Percentiles rank a stretch among this genome's conserved stretches.
Conservation (phyloP, 495 filamentous ascomycete genomes). For the Niebla homalea region DNA sequence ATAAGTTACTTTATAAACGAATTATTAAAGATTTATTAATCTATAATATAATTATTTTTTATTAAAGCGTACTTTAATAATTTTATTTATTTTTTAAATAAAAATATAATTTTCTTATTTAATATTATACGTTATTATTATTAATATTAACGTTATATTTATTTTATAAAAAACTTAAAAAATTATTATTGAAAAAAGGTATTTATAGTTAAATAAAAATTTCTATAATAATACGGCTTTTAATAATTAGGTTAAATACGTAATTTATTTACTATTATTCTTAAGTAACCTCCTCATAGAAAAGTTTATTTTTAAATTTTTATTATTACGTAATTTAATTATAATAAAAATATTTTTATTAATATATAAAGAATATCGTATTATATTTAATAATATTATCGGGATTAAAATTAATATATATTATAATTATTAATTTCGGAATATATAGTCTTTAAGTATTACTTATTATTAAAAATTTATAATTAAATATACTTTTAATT, state of each 20-base stretch:
- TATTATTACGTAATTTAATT: background rate
- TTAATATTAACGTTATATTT: too few species aligned
- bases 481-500: background rate
- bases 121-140: too few species aligned
- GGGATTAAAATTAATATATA: background rate
- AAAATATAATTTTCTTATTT: background rate
- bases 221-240: background rate
- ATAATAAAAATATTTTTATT: background rate
- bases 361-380: background rate
- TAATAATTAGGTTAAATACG: background rate
- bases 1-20: too few species aligned
- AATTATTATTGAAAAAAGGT: background rate
- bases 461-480: background rate
- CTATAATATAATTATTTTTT: too few species aligned
- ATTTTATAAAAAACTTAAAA: too few species aligned
- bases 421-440: background rate
- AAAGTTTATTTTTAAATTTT: too few species aligned
- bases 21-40: too few species aligned
- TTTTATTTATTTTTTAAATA: background rate
- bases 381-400: conserved; percentile 1
- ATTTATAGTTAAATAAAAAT: background rate
- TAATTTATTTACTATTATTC: background rate
- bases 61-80: too few species aligned
- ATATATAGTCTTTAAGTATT: background rate
- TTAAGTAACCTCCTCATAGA: too few species aligned